A percentile compares a stretch with the other conserved stretches of the same genome.
These are phyloP conservation scores for Lactarius tabidus DNA, from an alignment of 768 basidiomycete species.

Conservation along the genomic window DNA sequence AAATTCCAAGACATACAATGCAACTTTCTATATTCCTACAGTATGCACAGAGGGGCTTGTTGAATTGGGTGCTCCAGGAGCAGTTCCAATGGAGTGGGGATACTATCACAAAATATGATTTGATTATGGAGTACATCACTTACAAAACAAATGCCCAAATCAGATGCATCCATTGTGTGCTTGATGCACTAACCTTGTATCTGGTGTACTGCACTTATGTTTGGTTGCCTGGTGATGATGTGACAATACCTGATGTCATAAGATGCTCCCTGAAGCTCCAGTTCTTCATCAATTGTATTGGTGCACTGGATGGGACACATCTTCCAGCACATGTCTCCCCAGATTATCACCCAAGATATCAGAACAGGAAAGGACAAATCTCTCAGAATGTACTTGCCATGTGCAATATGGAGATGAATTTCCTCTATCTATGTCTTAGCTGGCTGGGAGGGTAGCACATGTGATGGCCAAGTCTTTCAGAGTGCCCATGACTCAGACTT, in stretches of 20 bases:
- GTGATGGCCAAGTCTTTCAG: constrained; percentile 30
- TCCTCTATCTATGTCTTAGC: constrained; percentile 30
- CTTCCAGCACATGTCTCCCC: constrained; percentile 24
- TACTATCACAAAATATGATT: too few species aligned
- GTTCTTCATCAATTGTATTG: constrained; percentile 32
- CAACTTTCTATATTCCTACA: too few species aligned
- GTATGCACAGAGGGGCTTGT: too few species aligned
- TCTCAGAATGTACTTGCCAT: constrained; percentile 34
- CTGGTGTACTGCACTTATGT: neutral
- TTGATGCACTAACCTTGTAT: neutral
- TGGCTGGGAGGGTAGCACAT: constrained; percentile 32
- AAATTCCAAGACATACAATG: too few species aligned
- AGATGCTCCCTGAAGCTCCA: constrained; percentile 30
- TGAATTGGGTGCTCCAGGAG: too few species aligned
- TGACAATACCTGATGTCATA: neutral
- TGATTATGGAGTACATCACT: too few species aligned
- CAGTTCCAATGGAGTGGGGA: too few species aligned
- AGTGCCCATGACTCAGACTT: constrained; percentile 29
- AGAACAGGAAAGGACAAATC: constrained; percentile 29
- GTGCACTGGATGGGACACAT: constrained; percentile 37
- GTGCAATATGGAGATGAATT: constrained; percentile 22
- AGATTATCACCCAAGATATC: constrained; percentile 17
- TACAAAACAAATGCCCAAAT: too few species aligned
- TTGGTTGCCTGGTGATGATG: neutral
- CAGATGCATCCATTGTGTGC: neutral